Evolutionary conservation across 306 rosid species (phyloP).

Genomic region (Vigna nakashimae): DNA sequence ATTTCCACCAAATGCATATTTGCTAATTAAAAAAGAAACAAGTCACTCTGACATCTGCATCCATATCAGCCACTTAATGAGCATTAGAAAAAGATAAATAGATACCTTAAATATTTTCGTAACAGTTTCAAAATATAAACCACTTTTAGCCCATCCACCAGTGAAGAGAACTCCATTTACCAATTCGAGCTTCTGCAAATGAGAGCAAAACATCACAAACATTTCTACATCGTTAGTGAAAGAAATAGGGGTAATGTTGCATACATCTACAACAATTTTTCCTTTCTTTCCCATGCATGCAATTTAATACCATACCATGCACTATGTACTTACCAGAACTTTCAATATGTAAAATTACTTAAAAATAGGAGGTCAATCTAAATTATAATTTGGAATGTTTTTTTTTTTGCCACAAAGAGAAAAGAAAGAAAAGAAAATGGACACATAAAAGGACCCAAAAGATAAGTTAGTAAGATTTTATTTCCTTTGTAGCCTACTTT

Average conservation of each 20-base stretch:
- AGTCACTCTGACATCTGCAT: slow-evolving; percentile 8
- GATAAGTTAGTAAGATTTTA: too few relatives aligned
- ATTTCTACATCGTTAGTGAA: slow-evolving; percentile 5
- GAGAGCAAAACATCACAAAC: slow-evolving; percentile 28
- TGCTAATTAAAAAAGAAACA: neutral
- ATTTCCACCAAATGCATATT: slow-evolving; percentile 24
- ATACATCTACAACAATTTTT: neutral
- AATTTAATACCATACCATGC: neutral
- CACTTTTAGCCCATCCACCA: slow-evolving; percentile 84
- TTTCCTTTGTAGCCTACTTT: neutral
- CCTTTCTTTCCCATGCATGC: neutral
- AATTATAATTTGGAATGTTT: neutral
- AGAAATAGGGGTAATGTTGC: neutral
- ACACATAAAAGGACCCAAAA: neutral
- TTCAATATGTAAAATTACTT: too few relatives aligned
- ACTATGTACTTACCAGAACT: too few relatives aligned
- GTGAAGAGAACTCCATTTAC: slow-evolving; percentile 95
- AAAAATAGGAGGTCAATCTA: neutral
- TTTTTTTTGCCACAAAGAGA: too few relatives aligned
- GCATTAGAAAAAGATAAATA: neutral
- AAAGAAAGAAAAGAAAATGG: too few relatives aligned
- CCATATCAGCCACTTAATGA: neutral
- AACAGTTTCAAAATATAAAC: slow-evolving; percentile 66
- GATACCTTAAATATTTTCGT: slow-evolving; percentile 71
- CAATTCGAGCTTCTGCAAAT: slow-evolving; percentile 79